These are phyloP conservation scores for Trichoderma afroharzianum DNA, from an alignment of 2,329 filamentous ascomycete species.

Conservation along the genomic window DNA sequence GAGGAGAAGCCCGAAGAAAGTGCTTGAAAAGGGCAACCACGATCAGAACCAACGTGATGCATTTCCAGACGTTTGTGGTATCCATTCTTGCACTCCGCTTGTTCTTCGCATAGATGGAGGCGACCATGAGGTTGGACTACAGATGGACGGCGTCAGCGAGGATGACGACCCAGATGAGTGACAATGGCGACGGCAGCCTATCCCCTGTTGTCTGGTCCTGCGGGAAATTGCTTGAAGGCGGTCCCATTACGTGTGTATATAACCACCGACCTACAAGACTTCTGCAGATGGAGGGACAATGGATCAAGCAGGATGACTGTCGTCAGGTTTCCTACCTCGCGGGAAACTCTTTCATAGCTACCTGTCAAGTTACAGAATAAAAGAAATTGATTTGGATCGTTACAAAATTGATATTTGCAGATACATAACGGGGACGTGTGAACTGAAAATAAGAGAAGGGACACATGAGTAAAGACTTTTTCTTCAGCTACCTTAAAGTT, in stretches of 20 bases:
- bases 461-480: not conserved
- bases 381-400: conserved; percentile 19
- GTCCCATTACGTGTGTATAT: not conserved
- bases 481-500: not conserved
- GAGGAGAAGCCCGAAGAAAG: conserved; percentile 64
- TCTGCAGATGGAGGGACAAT: conserved; percentile 54
- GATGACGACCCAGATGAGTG: conserved; percentile 65
- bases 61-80: conserved; percentile 48
- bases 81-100: conserved; percentile 42
- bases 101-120: conserved; percentile 29
- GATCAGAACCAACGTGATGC: conserved; percentile 31
- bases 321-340: conserved; percentile 45
- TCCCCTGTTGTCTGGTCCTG: conserved; percentile 65
- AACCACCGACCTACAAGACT: conserved; percentile 2
- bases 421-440: not conserved
- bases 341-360: conserved; percentile 28
- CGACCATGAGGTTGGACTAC: conserved; percentile 34
- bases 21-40: conserved; percentile 55
- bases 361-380: conserved; percentile 9
- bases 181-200: conserved; percentile 57
- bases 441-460: too few species aligned
- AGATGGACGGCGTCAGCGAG: conserved; percentile 53
- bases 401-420: not conserved
- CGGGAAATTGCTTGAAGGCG: conserved; percentile 25
- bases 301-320: conserved; percentile 62